Percentiles rank a stretch among this genome's conserved stretches.
Evolutionary conservation across 2,329 filamentous ascomycete genomes (phyloP).

Genomic region (Aspergillus quadricinctus): DNA sequence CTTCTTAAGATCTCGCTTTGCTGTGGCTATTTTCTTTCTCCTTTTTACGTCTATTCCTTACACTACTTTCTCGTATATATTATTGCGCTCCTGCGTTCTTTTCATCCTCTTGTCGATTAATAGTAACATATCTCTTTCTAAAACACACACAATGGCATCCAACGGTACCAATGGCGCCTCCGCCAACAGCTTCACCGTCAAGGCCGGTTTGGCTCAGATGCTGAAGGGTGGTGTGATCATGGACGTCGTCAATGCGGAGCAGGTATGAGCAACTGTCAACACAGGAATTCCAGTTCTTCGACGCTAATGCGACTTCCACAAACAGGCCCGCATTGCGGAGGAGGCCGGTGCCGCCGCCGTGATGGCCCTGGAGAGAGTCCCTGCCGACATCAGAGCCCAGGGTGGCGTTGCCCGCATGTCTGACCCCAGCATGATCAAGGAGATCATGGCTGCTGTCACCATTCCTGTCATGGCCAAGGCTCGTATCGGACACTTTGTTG

Average conservation of each 20-base stretch:
- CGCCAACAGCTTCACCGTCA: conserved; percentile 71
- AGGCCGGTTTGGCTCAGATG: conserved; percentile 95
- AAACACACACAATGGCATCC: conserved; percentile 32
- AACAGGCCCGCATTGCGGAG: conserved; percentile 86
- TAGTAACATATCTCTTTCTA: neutral
- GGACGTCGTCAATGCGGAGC: conserved; percentile 92
- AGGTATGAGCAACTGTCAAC: conserved; percentile 44
- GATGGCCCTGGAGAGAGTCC: conserved; percentile 97
- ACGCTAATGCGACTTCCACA: neutral
- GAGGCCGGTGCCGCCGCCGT: conserved; percentile 93
- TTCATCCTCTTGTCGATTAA: neutral
- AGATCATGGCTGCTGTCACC: conserved; percentile 90
- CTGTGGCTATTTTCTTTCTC: neutral
- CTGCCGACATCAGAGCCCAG: conserved; percentile 87
- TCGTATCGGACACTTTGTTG: conserved; percentile 94
- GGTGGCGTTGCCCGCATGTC: conserved; percentile 97
- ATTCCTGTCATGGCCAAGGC: conserved; percentile 99
- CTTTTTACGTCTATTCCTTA: neutral
- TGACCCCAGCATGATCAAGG: conserved; percentile 88
- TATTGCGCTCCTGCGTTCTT: conserved; percentile 2
- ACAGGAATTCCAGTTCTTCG: neutral
- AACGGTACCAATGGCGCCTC: conserved; percentile 26
- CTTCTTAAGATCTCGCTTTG: neutral
- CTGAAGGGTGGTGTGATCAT: conserved; percentile 99
- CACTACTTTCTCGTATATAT: neutral